Evolutionary conservation across 2,329 filamentous ascomycete species (phyloP).

Genomic region (Aureobasidium uvarum): DNA sequence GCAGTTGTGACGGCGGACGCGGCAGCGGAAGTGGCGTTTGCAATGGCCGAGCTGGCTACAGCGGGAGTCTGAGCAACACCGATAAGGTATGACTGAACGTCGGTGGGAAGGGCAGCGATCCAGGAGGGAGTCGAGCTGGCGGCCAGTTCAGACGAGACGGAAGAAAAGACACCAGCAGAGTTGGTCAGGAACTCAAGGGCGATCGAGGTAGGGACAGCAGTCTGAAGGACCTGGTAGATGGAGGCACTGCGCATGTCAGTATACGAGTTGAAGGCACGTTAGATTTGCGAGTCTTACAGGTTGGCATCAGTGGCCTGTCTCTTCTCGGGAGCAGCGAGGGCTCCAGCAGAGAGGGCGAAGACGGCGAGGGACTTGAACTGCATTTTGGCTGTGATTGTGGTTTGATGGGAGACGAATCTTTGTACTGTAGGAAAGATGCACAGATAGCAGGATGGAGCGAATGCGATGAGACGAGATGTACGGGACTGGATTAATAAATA

Average conservation of each 20-base stretch:
- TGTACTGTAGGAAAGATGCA: background rate
- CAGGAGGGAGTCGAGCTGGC: conserved; percentile 46
- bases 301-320: conserved; percentile 27
- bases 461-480: background rate
- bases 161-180: conserved; percentile 42
- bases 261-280: background rate
- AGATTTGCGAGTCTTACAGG: conserved; percentile 16
- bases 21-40: conserved; percentile 29
- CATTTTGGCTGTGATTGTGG: conserved; percentile 31
- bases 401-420: conserved; percentile 18
- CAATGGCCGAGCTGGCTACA: conserved; percentile 31
- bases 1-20: conserved; percentile 26
- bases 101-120: conserved; percentile 47
- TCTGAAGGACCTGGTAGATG: conserved; percentile 45
- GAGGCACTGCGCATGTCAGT: conserved; percentile 37
- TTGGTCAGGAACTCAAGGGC: conserved; percentile 45
- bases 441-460: background rate
- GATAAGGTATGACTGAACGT: conserved; percentile 47
- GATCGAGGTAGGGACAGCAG: conserved; percentile 46
- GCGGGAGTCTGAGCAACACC: conserved; percentile 27
- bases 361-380: conserved; percentile 34
- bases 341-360: conserved; percentile 33
- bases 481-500: conserved; percentile 5
- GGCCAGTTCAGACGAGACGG: conserved; percentile 46
- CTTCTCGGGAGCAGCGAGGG: conserved; percentile 31